These are phyloP conservation scores for Botryobasidium botryosum DNA, from an alignment of 768 basidiomycete species.

Conservation along the genomic window DNA sequence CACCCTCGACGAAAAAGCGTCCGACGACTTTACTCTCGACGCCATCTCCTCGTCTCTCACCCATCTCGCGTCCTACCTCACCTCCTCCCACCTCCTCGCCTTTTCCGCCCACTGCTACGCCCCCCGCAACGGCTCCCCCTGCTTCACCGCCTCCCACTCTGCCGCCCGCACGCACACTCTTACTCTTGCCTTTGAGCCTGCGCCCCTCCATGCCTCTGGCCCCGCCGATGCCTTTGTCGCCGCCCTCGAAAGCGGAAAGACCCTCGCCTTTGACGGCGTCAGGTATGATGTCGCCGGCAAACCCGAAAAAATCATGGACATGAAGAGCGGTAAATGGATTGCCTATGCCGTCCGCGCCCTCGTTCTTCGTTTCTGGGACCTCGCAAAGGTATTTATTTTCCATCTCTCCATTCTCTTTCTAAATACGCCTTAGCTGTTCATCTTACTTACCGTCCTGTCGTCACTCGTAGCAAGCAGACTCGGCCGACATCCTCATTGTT, in stretches of 20 bases:
- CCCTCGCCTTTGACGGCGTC: constrained; percentile 19
- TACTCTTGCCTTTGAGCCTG: constrained; percentile 35
- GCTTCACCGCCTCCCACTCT: constrained; percentile 25
- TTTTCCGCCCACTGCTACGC: constrained; percentile 33
- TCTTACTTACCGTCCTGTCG: constrained; percentile 8
- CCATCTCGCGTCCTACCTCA: constrained; percentile 26
- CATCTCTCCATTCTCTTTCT: neutral
- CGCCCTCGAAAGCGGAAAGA: constrained; percentile 3
- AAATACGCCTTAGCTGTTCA: neutral
- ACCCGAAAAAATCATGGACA: constrained; percentile 43
- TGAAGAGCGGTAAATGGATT: constrained; percentile 75
- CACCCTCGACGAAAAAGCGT: constrained; percentile 25
- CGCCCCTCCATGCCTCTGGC: constrained; percentile 12
- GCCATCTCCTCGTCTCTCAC: constrained; percentile 24
- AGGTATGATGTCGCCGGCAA: constrained; percentile 36
- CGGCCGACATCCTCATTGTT: constrained; percentile 88
- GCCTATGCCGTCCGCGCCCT: constrained; percentile 68
- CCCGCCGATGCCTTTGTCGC: constrained; percentile 16
- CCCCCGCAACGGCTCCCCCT: constrained; percentile 19
- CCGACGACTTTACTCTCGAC: constrained; percentile 8
- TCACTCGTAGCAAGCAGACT: constrained; percentile 63
- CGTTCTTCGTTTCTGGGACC: constrained; percentile 67
- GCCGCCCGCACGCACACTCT: constrained; percentile 26
- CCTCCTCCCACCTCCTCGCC: constrained; percentile 8
- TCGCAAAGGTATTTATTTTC: constrained; percentile 45